Evolutionary conservation across 2,329 filamentous ascomycete genomes (phyloP), one percentile per base, ranked within the genome.

Genomic region (Atkinsonella hypoxylon): DNA sequence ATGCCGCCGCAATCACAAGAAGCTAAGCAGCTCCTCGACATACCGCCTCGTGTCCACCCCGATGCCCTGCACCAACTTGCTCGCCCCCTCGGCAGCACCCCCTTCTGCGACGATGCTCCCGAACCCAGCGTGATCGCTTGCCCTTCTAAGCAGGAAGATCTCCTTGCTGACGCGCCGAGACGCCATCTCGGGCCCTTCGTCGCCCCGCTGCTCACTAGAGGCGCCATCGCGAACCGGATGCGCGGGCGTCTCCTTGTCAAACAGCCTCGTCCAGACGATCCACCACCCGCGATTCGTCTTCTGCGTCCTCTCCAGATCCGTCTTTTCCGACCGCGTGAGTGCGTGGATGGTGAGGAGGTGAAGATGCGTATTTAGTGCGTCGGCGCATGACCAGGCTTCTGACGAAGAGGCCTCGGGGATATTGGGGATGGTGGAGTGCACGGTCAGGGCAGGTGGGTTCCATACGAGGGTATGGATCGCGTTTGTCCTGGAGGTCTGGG

Each of bases 41-140:
- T 89, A 89, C 61, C 77, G 78, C 64, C 82, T 76, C 31, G 85
- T 87, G 70, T 90, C 86, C 34, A 89, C 75, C 0, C 86, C 86
- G 55, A 90, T 87, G 0, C 85, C 86, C 59, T 87, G 82, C 0
- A 78, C 81, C 56, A 89, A 64, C 50, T 76, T 76, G 18, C 74
- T 76, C 1, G 81, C 77, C 3, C 78, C 79, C 22, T 76, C 77
- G 43, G 74, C 59, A 72, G 78, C 70, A 51, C 73, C 59, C 45
- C 66, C 57, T 13, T 68, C 64, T n/a, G 59, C 62, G 17, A 62
- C 59, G 31, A 68, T 58, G 22, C 66, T 64, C 34, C 69, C 65
- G 41, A 68, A 65, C 42, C 67, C 63, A 20, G 59, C 62, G 48
- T 79, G 72, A 59, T 83, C 79, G 56, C 81, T 79, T 1, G 80